Evolutionary conservation across 2,329 filamentous ascomycete genomes (phyloP).

Genomic region (Talaromyces sp.): DNA sequence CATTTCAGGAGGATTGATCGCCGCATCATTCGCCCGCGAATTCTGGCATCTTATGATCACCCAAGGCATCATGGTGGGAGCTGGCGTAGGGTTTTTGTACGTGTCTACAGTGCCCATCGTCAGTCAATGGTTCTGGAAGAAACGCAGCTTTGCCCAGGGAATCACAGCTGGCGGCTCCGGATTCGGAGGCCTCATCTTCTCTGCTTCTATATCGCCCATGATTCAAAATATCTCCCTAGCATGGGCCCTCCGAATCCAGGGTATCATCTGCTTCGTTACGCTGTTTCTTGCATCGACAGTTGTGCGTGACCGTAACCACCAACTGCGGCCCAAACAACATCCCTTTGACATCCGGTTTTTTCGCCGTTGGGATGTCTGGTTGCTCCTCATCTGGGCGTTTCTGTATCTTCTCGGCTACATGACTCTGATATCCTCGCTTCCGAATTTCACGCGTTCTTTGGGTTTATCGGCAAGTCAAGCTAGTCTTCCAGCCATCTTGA

Average conservation of each 20-base stretch:
- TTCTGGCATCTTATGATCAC: constrained; percentile 2
- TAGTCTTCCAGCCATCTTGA: neutral
- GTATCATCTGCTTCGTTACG: neutral
- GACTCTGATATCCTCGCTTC: neutral
- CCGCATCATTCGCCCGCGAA: neutral
- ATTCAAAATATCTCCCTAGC: neutral
- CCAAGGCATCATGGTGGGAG: neutral
- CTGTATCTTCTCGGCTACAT: constrained; percentile 4
- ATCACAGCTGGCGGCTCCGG: neutral
- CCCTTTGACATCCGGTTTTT: neutral
- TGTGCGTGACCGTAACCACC: neutral
- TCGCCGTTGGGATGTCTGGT: neutral
- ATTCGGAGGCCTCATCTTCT: neutral
- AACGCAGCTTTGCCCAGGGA: constrained; percentile 1
- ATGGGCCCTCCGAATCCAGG: constrained; percentile 1
- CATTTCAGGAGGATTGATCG: neutral
- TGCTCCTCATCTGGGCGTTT: neutral
- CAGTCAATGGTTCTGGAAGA: constrained; percentile 2
- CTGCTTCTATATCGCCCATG: neutral
- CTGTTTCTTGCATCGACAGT: neutral
- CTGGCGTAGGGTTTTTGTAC: neutral
- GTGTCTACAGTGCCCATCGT: neutral
- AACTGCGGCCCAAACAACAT: neutral
- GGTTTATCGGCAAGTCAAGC: neutral
- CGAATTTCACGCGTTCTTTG: neutral